Percentiles rank a stretch among this genome's conserved stretches.
Conservation (phyloP, 495 filamentous ascomycete genomes). For the Podospora didyma region DNA sequence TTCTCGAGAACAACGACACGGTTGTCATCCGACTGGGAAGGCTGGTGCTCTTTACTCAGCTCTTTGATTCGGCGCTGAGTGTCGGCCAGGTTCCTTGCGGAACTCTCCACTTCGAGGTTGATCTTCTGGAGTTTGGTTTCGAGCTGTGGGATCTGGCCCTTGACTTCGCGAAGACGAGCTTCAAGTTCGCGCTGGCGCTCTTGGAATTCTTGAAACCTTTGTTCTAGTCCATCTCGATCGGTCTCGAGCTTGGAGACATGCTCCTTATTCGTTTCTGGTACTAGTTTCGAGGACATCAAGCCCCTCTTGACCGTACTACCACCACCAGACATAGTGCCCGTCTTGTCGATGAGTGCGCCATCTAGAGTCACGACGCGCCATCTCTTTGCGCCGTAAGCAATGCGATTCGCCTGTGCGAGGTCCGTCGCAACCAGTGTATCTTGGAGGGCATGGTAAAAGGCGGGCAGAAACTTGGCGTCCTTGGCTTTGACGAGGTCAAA, state of each 20-base stretch:
- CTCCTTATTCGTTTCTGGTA: slow-evolving; percentile 77
- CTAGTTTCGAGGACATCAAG: slow-evolving; percentile 92
- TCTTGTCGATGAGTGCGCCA: slow-evolving; percentile 93
- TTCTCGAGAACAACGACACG: slow-evolving; percentile 67
- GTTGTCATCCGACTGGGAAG: slow-evolving; percentile 71
- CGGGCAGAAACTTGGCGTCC: slow-evolving; percentile 79
- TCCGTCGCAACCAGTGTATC: slow-evolving; percentile 93
- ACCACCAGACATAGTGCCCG: slow-evolving; percentile 97
- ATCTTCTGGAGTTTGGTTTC: slow-evolving; percentile 93
- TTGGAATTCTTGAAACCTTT: slow-evolving; percentile 73
- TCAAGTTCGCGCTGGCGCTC: slow-evolving; percentile 76
- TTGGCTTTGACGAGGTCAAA: slow-evolving; percentile 92
- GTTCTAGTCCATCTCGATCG: slow-evolving; percentile 80
- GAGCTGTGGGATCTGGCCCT: slow-evolving; percentile 77
- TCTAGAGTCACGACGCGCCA: slow-evolving; percentile 96
- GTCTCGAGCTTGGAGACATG: slow-evolving; percentile 81
- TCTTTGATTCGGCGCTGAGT: slow-evolving; percentile 79
- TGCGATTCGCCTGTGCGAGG: slow-evolving; percentile 88
- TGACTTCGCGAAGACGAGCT: slow-evolving; percentile 61
- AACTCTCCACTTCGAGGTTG: slow-evolving; percentile 81
- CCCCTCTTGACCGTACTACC: slow-evolving; percentile 83
- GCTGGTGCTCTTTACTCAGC: slow-evolving; percentile 71
- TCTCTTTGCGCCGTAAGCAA: slow-evolving; percentile 85
- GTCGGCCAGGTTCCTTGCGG: slow-evolving; percentile 78
- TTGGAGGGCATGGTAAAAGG: slow-evolving; percentile 89